Evolutionary conservation across 129 eudicot genomes (phyloP), one percentile per base, ranked within the genome.

Genomic region (Apium graveolens): DNA sequence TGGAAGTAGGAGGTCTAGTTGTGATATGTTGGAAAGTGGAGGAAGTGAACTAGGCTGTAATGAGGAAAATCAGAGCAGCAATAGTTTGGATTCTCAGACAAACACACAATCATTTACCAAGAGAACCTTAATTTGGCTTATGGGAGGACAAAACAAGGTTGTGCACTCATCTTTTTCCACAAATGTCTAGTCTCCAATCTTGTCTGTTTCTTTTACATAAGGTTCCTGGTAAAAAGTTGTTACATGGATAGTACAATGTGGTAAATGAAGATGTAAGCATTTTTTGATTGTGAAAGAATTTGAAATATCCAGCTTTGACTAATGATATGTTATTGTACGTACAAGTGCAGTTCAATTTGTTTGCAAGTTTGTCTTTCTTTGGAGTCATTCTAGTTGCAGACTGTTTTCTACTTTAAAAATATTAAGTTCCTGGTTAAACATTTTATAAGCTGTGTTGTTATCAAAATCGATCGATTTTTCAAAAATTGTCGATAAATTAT

Each of bases 131-230:
- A 86, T 85, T 78, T 93, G 96, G 98, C 85, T 93, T 39, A 83
- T 87, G 92, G 91, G 98, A n/a, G 91, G 85, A 77, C 96, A 87
- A 74, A 86, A 90, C 87, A 93, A 90, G 87, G 88, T 88, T 68
- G 89, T 82, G 76, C 90, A 87, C 70, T 85, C 92, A 11, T 85
- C 91, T 75, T 86, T 80, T 77, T 39, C 92, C 66, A 79, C 84
- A 74, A 83, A 85, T 85, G 88, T 89, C 74, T 93, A 81, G 79
- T 82, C 34, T 53, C 73, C 63, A 18, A 2, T 70, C 24, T 70
- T 60, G 41, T 76, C 45, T 71, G 55, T 73, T 35, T 35, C 53
- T 68, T 46, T 27, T 68, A 66, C 42, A 69, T 20, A 11, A 76
- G 69, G 5, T 60, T 26, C 65, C 32, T 60, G 32, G 81, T 37